These are phyloP conservation scores for Pythium phragmitis DNA, from an alignment of 352 stramenopile species.

Conservation along the genomic window DNA sequence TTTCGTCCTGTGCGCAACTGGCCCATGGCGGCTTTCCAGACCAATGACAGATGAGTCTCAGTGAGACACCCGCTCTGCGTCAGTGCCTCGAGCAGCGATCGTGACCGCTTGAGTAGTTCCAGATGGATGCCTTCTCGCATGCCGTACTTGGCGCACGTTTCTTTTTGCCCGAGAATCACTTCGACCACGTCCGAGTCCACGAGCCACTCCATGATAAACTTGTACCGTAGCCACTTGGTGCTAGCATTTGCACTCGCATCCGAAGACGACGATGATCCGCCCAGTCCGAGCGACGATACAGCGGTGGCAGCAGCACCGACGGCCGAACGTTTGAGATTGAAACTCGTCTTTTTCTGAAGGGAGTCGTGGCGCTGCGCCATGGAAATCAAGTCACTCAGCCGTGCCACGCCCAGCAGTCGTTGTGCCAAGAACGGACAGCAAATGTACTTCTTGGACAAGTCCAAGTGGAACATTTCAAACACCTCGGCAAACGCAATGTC, in stretches of 20 bases:
- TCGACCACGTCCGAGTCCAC: slow-evolving; percentile 74
- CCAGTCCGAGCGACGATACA: slow-evolving; percentile 27
- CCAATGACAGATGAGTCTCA: slow-evolving; percentile 63
- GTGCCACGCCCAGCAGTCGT: slow-evolving; percentile 65
- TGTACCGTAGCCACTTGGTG: slow-evolving; percentile 71
- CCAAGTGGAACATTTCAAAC: slow-evolving; percentile 82
- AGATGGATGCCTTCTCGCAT: slow-evolving; percentile 79
- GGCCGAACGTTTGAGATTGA: slow-evolving; percentile 38
- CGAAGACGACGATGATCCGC: slow-evolving; percentile 20
- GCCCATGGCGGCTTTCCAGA: slow-evolving; percentile 74
- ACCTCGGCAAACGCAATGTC: slow-evolving; percentile 62
- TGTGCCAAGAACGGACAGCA: slow-evolving; percentile 83
- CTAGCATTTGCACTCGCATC: slow-evolving; percentile 12
- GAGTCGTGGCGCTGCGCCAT: slow-evolving; percentile 70
- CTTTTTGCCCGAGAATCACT: slow-evolving; percentile 74
- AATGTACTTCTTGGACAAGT: slow-evolving; percentile 85
- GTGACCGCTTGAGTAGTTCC: slow-evolving; percentile 79
- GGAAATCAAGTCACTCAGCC: slow-evolving; percentile 73
- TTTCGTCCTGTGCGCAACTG: slow-evolving; percentile 72
- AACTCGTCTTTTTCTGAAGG: slow-evolving; percentile 62
- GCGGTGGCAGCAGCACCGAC: slow-evolving; percentile 21
- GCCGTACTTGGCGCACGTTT: slow-evolving; percentile 62
- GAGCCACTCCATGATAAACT: slow-evolving; percentile 82
- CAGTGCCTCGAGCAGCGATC: slow-evolving; percentile 69
- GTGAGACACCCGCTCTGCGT: slow-evolving; percentile 53